These are phyloP conservation scores for Setaria italica DNA, from an alignment of 202 grass and related monocot genomes.

Conservation along the genomic window DNA sequence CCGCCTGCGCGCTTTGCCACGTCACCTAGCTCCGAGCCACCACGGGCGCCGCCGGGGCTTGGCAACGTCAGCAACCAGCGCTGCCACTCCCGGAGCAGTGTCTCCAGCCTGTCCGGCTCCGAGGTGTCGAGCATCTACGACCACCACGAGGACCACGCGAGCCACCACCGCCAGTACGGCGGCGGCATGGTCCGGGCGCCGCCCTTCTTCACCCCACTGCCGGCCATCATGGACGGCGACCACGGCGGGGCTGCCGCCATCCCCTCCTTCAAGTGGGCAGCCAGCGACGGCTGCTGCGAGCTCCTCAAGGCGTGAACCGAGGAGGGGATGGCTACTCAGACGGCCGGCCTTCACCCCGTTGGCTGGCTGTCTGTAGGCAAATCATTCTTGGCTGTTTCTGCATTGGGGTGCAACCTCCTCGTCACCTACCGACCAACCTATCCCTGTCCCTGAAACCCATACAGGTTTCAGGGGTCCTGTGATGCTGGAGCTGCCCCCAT, in stretches of 20 bases:
- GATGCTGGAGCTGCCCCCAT: conserved; percentile 41
- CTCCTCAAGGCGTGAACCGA: conserved; percentile 80
- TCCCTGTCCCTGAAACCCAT: conserved; percentile 32
- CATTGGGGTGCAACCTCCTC: conserved; percentile 45
- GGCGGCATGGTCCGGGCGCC: conserved; percentile 50
- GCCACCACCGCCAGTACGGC: conserved; percentile 49
- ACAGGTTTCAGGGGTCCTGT: conserved; percentile 41
- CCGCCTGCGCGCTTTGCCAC: conserved; percentile 16
- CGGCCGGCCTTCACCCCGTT: conserved; percentile 33
- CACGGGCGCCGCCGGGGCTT: not conserved
- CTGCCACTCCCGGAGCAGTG: conserved; percentile 50
- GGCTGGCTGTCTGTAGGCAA: conserved; percentile 76
- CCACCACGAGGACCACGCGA: conserved; percentile 41
- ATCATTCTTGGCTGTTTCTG: conserved; percentile 86
- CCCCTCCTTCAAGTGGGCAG: conserved; percentile 69
- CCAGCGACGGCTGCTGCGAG: conserved; percentile 68
- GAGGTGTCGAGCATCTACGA: conserved; percentile 73
- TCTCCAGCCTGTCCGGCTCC: conserved; percentile 67
- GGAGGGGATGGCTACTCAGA: conserved; percentile 43
- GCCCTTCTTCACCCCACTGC: conserved; percentile 65
- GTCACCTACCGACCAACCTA: conserved; percentile 46
- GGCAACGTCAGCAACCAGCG: not conserved
- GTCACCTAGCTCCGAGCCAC: conserved; percentile 40
- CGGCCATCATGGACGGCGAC: conserved; percentile 65
- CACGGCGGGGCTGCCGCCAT: conserved; percentile 41